A percentile compares a stretch with the other conserved stretches of the same genome.
These are phyloP conservation scores for Calamus simplicifolius DNA, from an alignment of 176 grass and related monocot genomes.

Conservation along the genomic window DNA sequence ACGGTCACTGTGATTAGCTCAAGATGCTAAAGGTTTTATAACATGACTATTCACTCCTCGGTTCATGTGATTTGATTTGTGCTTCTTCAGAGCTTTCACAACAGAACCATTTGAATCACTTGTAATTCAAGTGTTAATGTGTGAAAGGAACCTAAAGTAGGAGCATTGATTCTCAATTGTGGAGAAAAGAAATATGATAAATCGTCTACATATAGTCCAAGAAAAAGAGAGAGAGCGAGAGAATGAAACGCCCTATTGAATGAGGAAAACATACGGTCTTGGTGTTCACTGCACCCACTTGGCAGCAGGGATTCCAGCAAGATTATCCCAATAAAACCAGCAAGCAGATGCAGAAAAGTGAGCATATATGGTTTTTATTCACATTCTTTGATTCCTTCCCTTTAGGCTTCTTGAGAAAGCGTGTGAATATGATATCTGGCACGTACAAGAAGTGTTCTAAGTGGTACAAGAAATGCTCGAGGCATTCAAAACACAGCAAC, in stretches of 20 bases:
- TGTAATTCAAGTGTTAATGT: conserved; percentile 7
- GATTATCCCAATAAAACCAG: background rate
- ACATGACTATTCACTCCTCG: no score
- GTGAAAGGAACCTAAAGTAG: background rate
- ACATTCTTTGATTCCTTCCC: conserved; percentile 9
- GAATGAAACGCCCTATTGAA: background rate
- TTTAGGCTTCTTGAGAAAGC: conserved; percentile 4
- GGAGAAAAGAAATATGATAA: no score
- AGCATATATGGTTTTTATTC: conserved; percentile 1
- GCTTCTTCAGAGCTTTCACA: background rate
- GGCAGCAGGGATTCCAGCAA: background rate
- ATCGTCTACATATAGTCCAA: no score
- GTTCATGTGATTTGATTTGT: no score
- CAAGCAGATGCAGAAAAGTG: conserved; percentile 5
- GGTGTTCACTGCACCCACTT: conserved; percentile 2
- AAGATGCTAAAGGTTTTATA: no score
- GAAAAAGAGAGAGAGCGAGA: background rate
- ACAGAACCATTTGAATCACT: conserved; percentile 3
- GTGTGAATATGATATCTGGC: background rate
- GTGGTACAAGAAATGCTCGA: no score
- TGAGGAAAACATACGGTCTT: background rate
- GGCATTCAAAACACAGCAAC: no score
- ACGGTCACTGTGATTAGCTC: no score
- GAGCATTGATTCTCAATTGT: conserved; percentile 7
- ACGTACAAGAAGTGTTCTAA: no score